Conservation (phyloP, 2,329 filamentous ascomycete species). For the Trichoderma atroviride region DNA sequence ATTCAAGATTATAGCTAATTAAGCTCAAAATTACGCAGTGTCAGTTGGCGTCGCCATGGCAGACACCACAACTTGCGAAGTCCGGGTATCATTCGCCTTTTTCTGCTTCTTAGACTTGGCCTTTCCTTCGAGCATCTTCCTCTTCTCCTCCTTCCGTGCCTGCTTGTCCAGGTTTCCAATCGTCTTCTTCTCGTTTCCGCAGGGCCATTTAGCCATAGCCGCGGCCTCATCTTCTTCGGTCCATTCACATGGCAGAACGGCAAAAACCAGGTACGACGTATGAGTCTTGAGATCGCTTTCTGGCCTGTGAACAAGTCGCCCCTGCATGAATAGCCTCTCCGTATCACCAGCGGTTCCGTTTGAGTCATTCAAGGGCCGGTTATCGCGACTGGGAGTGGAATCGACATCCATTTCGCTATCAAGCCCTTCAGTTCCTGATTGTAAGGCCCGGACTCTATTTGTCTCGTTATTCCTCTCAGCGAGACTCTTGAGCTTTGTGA, state of each 20-base stretch:
- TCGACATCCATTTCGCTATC: conserved; percentile 49
- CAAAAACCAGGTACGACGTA: conserved; percentile 96
- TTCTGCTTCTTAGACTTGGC: conserved; percentile 39
- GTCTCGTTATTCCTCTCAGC: conserved; percentile 70
- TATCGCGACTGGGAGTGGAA: conserved; percentile 33
- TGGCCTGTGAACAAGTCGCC: conserved; percentile 75
- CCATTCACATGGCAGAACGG: conserved; percentile 85
- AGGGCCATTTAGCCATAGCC: conserved; percentile 66
- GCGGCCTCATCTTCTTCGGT: conserved; percentile 75
- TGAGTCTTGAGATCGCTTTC: conserved; percentile 93
- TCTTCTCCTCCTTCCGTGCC: conserved; percentile 59
- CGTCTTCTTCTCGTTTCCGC: conserved; percentile 55
- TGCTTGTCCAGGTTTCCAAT: conserved; percentile 58
- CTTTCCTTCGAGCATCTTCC: conserved; percentile 52
- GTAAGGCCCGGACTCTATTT: conserved; percentile 49
- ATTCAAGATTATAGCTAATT: not conserved
- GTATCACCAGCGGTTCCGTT: conserved; percentile 33
- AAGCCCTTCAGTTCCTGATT: conserved; percentile 34
- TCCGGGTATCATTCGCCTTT: conserved; percentile 28
- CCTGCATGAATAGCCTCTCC: conserved; percentile 70
- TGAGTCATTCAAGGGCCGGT: not conserved
- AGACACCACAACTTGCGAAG: conserved; percentile 17
- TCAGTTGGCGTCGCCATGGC: conserved; percentile 7
- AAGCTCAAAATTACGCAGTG: not conserved
- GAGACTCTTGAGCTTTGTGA: conserved; percentile 71